A percentile compares a stretch with the other conserved stretches of the same genome.
phyloP scores from a whole-genome alignment of 179 eudicot species.

The Camellia oleifera region DNA sequence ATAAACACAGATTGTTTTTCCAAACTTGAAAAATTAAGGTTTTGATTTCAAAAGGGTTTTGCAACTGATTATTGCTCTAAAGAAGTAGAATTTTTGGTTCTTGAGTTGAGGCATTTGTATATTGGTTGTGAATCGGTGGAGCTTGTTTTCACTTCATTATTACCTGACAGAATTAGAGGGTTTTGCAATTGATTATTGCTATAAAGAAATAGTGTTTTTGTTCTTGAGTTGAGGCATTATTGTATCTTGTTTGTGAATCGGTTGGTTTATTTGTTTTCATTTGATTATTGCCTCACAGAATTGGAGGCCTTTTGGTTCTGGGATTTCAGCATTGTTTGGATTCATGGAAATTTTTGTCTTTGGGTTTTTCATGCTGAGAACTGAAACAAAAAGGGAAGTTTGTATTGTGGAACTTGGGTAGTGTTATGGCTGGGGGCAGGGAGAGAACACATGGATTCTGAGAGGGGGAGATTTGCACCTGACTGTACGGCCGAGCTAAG shows the following conservation, averaged over 20 bases:
- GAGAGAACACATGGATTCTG: slow-evolving; percentile 57
- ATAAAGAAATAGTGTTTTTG: neutral
- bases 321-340: slow-evolving; percentile 18
- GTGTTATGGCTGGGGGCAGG: slow-evolving; percentile 10
- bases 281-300: slow-evolving; percentile 16
- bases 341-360: slow-evolving; percentile 23
- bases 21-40: neutral
- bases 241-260: neutral
- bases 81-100: no score
- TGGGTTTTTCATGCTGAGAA: slow-evolving; percentile 17
- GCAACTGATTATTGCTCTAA: neutral
- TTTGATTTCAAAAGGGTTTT: slow-evolving; percentile 1
- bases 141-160: no score
- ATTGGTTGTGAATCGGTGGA: no score
- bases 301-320: slow-evolving; percentile 21
- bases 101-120: no score
- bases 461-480: slow-evolving; percentile 30
- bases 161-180: no score
- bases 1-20: no score
- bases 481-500: no score
- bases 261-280: neutral
- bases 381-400: slow-evolving; percentile 17
- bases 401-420: slow-evolving; percentile 28
- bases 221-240: slow-evolving; percentile 4
- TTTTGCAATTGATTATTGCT: neutral